A percentile compares a stretch with the other conserved stretches of the same genome.
These are phyloP conservation scores for Euphorbia tirucalli DNA, from an alignment of 345 rosid species.

Conservation along the genomic window DNA sequence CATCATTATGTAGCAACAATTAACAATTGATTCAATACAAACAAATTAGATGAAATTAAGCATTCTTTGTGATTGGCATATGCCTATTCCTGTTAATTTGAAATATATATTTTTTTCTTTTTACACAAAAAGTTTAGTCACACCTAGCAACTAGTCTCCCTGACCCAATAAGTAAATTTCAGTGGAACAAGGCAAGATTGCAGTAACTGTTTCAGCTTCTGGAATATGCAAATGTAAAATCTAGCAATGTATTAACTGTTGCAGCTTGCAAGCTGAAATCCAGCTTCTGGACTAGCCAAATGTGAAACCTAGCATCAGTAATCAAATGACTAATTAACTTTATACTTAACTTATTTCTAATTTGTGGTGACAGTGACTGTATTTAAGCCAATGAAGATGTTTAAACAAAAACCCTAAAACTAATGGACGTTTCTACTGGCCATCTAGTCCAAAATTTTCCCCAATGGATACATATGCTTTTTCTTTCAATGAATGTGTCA, in stretches of 20 bases:
- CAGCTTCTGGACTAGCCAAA: neutral
- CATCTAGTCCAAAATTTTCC: neutral
- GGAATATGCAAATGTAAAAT: neutral
- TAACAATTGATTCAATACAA: neutral
- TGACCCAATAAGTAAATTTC: neutral
- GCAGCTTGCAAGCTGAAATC: neutral
- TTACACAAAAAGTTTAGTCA: neutral
- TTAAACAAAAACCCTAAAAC: neutral
- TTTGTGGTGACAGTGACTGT: neutral
- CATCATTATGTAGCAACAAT: conserved; percentile 7
- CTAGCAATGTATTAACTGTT: neutral
- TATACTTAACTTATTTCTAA: neutral
- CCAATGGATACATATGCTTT: no score
- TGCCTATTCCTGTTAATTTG: neutral
- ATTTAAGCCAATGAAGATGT: neutral
- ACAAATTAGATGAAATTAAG: neutral
- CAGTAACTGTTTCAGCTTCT: neutral
- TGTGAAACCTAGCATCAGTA: neutral
- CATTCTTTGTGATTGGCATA: neutral
- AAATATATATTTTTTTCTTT: neutral
- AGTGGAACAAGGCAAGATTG: neutral
- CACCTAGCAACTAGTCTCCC: neutral
- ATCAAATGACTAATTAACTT: neutral
- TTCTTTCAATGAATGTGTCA: neutral
- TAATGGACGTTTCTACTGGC: neutral